Base-by-base conservation (phyloP, 2,329 filamentous ascomycete genomes). In the Tolypocladium tropicale region DNA sequence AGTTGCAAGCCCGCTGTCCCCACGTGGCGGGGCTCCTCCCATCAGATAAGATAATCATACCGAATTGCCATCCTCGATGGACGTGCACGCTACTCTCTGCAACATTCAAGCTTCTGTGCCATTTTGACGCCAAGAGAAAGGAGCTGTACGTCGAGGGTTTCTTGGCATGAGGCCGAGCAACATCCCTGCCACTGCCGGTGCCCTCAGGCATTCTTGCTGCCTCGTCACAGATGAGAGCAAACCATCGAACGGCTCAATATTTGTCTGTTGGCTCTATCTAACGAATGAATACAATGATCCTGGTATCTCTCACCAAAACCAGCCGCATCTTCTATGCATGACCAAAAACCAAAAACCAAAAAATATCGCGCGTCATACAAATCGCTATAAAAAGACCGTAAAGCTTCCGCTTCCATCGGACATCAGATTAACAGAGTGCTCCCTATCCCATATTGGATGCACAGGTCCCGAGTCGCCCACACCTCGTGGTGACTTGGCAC, bases 351-450 rank as follows among this genome's bases (percentile, higher is more conserved):
- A 43, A 52, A 37, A 10, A 2, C 7, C 28, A n/a, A n/a, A n/a
- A n/a, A n/a, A n/a, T n/a, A n/a, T n/a, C n/a, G n/a, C n/a, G n/a
- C 11, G 5, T 3, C 9, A 32, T 50, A 28, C 46, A 33, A 5
- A 14, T 11, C 16, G n/a, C 53, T 53, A 67, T 37, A 67, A 56
- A 55, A 67, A 67, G 39, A 59, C 63, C 54, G 60, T 62, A 50
- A 62, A 65, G 57, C 65, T 67, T 37, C 62, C 58, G 55, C 65
- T 67, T n/a, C 61, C 58, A 21, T 62, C 63, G 2, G 65, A 65
- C 14, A 55, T 50, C 34, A 61, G 3, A 16, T 53, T 59, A 2
- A 54, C 58, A 1, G 63, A 62, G 25, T 63, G 59, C 9, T 62
- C 59, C 46, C 61, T 57, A 37, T 43, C 55, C 60, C 59, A 62